These are phyloP conservation scores for Teunomyces atbi DNA, from an alignment of 805 yeast species.

Conservation along the genomic window DNA sequence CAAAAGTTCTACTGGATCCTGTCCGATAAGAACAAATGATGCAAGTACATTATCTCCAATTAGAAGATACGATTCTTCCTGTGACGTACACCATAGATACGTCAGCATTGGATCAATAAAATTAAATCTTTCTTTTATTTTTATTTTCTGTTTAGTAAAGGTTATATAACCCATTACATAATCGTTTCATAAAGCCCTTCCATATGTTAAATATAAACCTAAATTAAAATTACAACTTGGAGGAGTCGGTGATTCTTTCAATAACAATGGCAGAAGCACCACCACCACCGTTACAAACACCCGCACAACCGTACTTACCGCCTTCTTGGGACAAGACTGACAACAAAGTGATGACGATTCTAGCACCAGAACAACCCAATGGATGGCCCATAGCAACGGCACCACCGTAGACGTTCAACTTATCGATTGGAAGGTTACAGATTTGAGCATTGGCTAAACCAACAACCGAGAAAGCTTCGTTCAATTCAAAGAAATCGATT, in stretches of 20 bases:
- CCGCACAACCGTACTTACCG: conserved; percentile 85
- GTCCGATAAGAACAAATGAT: background rate
- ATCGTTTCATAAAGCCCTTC: background rate
- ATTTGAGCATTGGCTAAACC: conserved; percentile 86
- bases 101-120: background rate
- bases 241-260: conserved; percentile 52
- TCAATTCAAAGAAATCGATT: conserved; percentile 90
- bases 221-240: conserved; percentile 29
- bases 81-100: conserved; percentile 2
- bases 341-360: conserved; percentile 83
- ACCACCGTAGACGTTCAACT: conserved; percentile 90
- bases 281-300: conserved; percentile 99
- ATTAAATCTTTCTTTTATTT: background rate
- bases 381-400: conserved; percentile 97
- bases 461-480: conserved; percentile 97
- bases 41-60: background rate
- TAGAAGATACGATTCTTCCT: background rate
- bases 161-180: background rate
- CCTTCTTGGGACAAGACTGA: conserved; percentile 80
- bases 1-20: background rate
- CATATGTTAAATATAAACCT: background rate
- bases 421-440: conserved; percentile 57
- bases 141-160: background rate
- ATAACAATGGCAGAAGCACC: conserved; percentile 94
- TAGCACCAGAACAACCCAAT: conserved; percentile 93